Percentiles rank a stretch among this genome's conserved stretches.
These are phyloP conservation scores for Plasmodium adleri DNA, from an alignment of 169 alveolate species.

Conservation along the genomic window DNA sequence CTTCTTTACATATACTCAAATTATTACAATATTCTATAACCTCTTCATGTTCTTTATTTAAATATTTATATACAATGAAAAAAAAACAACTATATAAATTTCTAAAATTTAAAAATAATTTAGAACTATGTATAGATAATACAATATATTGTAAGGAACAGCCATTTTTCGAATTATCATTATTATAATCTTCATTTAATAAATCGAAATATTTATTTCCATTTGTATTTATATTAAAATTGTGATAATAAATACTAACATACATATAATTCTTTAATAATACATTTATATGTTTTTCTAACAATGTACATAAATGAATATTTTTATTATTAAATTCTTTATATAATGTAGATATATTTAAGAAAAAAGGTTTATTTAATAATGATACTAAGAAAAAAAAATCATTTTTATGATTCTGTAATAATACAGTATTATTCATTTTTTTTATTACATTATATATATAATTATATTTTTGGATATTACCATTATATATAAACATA, in stretches of 20 bases:
- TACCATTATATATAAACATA: constrained; percentile 66
- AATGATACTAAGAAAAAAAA: constrained; percentile 70
- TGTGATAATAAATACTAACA: constrained; percentile 65
- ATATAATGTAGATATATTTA: constrained; percentile 63
- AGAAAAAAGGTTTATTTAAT: constrained; percentile 71
- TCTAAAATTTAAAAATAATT: constrained; percentile 52
- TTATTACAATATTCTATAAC: constrained; percentile 74
- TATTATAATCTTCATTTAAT: constrained; percentile 17
- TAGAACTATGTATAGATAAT: constrained; percentile 68
- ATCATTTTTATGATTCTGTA: constrained; percentile 71
- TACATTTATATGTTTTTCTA: constrained; percentile 73
- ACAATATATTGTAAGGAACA: constrained; percentile 66
- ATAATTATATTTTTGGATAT: constrained; percentile 53
- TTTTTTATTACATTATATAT: constrained; percentile 73
- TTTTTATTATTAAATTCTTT: constrained; percentile 74
- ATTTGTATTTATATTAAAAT: constrained; percentile 56
- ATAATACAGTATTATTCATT: constrained; percentile 69
- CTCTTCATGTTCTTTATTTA: constrained; percentile 69
- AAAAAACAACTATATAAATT: constrained; percentile 73
- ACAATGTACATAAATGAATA: constrained; percentile 66
- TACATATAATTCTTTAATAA: constrained; percentile 72
- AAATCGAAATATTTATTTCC: constrained; percentile 58
- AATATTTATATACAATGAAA: constrained; percentile 69
- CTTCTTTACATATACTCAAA: constrained; percentile 70
- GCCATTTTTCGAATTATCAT: not conserved